Percentiles rank a stretch among this genome's conserved stretches.
phyloP scores from a whole-genome alignment of 768 basidiomycete genomes.

The Panus rudis region DNA sequence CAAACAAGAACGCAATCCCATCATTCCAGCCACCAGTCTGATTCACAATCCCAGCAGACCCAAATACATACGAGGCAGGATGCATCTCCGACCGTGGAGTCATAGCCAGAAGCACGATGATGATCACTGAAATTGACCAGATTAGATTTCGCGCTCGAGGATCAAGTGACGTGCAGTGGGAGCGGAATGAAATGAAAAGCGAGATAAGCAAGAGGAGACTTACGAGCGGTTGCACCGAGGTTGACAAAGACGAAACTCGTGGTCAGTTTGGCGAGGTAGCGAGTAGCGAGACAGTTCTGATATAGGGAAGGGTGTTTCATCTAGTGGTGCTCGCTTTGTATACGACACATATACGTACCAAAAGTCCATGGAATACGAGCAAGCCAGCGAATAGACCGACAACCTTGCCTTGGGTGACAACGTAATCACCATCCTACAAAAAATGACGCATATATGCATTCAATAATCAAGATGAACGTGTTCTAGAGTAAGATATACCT shows the following conservation, averaged over 20 bases:
- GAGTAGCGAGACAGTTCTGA: constrained; percentile 68
- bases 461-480: no score
- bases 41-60: constrained; percentile 65
- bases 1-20: constrained; percentile 80
- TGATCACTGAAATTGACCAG: constrained; percentile 49
- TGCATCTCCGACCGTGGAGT: constrained; percentile 77
- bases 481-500: constrained; percentile 29
- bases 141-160: background rate
- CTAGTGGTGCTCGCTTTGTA: no score
- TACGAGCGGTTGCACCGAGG: constrained; percentile 67
- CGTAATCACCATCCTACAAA: constrained; percentile 46
- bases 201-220: constrained; percentile 15
- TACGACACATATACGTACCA: constrained; percentile 38
- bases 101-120: constrained; percentile 74
- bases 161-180: background rate
- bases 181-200: background rate
- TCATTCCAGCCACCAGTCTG: constrained; percentile 73
- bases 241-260: constrained; percentile 82
- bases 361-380: constrained; percentile 68
- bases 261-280: constrained; percentile 67
- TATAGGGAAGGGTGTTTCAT: background rate
- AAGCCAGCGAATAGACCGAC: constrained; percentile 75
- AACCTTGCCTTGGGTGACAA: constrained; percentile 59
- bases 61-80: constrained; percentile 73
- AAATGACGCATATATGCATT: background rate